Conservation (phyloP, 768 basidiomycete species). For the Xanthoconium stramineum region DNA sequence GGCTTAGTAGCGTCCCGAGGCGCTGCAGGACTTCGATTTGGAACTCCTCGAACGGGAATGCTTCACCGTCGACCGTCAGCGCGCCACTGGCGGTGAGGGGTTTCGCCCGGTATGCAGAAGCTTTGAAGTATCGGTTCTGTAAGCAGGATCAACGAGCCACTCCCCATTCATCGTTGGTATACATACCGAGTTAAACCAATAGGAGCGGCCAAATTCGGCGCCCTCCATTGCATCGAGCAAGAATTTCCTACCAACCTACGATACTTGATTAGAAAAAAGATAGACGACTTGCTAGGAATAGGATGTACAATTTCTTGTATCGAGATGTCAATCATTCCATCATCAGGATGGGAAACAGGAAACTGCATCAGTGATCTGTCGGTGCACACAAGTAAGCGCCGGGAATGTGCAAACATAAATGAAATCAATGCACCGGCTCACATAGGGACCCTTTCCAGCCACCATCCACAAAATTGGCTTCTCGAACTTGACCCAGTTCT, state of each 20-base stretch:
- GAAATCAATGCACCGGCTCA: conserved; percentile 46
- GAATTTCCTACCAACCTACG: conserved; percentile 39
- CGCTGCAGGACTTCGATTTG: conserved; percentile 74
- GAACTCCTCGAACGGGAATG: conserved; percentile 68
- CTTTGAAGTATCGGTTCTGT: conserved; percentile 72
- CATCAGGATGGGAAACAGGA: conserved; percentile 75
- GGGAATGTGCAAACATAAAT: not conserved
- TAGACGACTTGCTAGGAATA: not conserved
- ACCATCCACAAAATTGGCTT: conserved; percentile 67
- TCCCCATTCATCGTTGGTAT: not conserved
- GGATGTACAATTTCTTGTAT: conserved; percentile 57
- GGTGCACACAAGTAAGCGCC: not conserved
- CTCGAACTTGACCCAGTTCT: conserved; percentile 70
- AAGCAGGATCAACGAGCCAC: conserved; percentile 5
- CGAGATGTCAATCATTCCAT: conserved; percentile 73
- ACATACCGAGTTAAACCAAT: conserved; percentile 60
- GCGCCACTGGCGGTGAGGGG: conserved; percentile 52
- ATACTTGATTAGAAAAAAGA: not conserved
- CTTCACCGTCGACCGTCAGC: conserved; percentile 77
- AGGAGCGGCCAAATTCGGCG: conserved; percentile 57
- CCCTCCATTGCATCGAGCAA: conserved; percentile 55
- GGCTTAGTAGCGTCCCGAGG: conserved; percentile 64
- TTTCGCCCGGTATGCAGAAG: conserved; percentile 67
- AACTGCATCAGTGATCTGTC: conserved; percentile 76
- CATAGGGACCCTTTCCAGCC: conserved; percentile 79